A percentile compares a stretch with the other conserved stretches of the same genome.
These are phyloP conservation scores for Fusarium palustre DNA, from an alignment of 2,329 filamentous ascomycete species.

Conservation along the genomic window DNA sequence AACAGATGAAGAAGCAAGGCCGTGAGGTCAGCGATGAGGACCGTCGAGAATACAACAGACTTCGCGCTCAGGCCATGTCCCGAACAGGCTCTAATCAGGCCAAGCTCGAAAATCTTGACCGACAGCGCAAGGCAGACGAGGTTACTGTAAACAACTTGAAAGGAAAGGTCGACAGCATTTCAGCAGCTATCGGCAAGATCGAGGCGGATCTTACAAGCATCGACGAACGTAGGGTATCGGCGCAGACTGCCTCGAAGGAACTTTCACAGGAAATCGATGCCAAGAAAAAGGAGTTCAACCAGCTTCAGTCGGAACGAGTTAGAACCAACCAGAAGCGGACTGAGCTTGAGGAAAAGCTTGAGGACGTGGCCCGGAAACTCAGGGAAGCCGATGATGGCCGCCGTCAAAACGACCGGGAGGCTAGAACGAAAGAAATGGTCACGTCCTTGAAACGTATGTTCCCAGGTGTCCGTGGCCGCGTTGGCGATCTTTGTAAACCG, in stretches of 20 bases:
- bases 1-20: constrained; percentile 86
- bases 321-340: constrained; percentile 84
- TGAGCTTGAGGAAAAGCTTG: constrained; percentile 92
- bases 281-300: constrained; percentile 93
- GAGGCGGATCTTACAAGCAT: constrained; percentile 77
- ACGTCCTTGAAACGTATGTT: constrained; percentile 89
- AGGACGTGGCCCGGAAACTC: constrained; percentile 83
- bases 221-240: constrained; percentile 73
- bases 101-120: constrained; percentile 85
- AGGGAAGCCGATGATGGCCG: constrained; percentile 86
- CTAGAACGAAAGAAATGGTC: constrained; percentile 83
- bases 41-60: constrained; percentile 86
- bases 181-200: constrained; percentile 79
- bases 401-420: constrained; percentile 86
- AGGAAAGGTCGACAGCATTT: constrained; percentile 83
- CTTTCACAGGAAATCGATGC: constrained; percentile 81
- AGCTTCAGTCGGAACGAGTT: constrained; percentile 83
- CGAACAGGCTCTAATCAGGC: constrained; percentile 84
- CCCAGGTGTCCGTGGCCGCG: constrained; percentile 88
- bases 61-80: constrained; percentile 86
- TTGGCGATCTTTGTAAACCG: constrained; percentile 92
- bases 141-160: constrained; percentile 90
- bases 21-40: constrained; percentile 87
- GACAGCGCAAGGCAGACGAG: constrained; percentile 90
- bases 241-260: constrained; percentile 72